Base-by-base conservation (phyloP, 441 rosid genomes). In the Melastoma candidum region DNA sequence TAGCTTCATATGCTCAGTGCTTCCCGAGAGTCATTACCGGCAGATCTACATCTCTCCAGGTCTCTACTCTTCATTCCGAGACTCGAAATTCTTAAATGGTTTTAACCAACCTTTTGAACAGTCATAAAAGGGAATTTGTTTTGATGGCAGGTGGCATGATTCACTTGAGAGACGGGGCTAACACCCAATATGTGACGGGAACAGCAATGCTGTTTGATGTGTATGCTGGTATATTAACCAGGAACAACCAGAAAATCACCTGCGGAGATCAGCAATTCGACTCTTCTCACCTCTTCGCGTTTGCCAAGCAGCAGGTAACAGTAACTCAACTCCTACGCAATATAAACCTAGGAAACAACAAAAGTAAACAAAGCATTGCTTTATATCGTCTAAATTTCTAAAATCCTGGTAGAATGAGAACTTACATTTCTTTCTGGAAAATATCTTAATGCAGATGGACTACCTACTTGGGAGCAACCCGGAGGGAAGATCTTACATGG, bases 101-200 rank as follows among this genome's bases (percentile, higher is more conserved):
- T 8, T 32, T 32, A 32, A 32, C 5, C 41, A 32, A 17, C 22
- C 22, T 17, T 17, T 17, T 17, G 22, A 17, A 17, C 22, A 17
- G 22, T 17, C 22, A 17, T 17, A 17, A 17, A 32, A 32, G 41
- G 41, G 41, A 4, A 1, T 32, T 32, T 32, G 44, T 8, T 36
- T 52, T 8, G 12, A 11, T 24, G 13, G 57, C 57, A 74, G 87
- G 95, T 45, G 94, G 96, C 11, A 25, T 92, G 82, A 54, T 85
- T 68, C 77, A 87, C 66, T 56, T 80, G 66, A 80, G 98, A 54
- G 93, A 85, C 26, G 98, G 98, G 25, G 98, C 96, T 68, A 87
- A 87, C 74, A 65, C 73, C 47, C 96, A 92, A 45, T 80, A 87
- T 45, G 94, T 78, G 7, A 85, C 98, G 0, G 78, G 84, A 22